These are phyloP conservation scores for Tylopilus felleus DNA, from an alignment of 768 basidiomycete genomes.

Conservation along the genomic window DNA sequence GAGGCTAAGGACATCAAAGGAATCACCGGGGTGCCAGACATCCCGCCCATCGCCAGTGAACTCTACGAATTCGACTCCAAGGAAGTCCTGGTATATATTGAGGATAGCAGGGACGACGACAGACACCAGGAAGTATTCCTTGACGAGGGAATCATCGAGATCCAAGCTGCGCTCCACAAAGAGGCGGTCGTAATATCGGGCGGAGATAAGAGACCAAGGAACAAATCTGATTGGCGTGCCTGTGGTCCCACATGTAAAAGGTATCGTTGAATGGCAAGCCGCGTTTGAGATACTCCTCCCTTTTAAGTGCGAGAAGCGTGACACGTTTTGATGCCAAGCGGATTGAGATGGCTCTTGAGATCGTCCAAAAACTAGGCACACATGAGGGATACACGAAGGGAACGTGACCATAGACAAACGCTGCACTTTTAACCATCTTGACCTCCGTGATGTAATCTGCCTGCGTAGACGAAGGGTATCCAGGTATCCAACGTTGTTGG, in stretches of 20 bases:
- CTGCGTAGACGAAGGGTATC: conserved; percentile 68
- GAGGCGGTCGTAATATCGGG: too few species aligned
- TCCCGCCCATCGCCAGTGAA: conserved; percentile 54
- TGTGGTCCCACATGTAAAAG: too few species aligned
- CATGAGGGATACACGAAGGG: background rate
- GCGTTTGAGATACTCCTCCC: conserved; percentile 61
- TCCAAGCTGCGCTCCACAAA: too few species aligned
- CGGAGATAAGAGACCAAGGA: too few species aligned
- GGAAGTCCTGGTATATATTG: conserved; percentile 76
- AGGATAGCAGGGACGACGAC: conserved; percentile 84
- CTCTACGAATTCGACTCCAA: conserved; percentile 68
- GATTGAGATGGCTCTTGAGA: conserved; percentile 56
- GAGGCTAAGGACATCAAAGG: conserved; percentile 47
- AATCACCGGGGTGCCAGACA: conserved; percentile 63
- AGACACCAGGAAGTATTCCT: too few species aligned
- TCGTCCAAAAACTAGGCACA: conserved; percentile 66
- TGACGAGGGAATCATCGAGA: too few species aligned
- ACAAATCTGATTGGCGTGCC: too few species aligned
- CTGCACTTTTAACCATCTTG: too few species aligned
- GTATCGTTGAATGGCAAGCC: conserved; percentile 63
- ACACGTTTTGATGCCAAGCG: conserved; percentile 64
- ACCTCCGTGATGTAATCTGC: conserved; percentile 17
- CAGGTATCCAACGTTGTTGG: conserved; percentile 67
- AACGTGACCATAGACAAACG: conserved; percentile 33
- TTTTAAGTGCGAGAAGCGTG: conserved; percentile 68